A percentile compares a stretch with the other conserved stretches of the same genome.
These are phyloP conservation scores for Camptophora hylomeconis DNA, from an alignment of 2,329 filamentous ascomycete species.

Conservation along the genomic window DNA sequence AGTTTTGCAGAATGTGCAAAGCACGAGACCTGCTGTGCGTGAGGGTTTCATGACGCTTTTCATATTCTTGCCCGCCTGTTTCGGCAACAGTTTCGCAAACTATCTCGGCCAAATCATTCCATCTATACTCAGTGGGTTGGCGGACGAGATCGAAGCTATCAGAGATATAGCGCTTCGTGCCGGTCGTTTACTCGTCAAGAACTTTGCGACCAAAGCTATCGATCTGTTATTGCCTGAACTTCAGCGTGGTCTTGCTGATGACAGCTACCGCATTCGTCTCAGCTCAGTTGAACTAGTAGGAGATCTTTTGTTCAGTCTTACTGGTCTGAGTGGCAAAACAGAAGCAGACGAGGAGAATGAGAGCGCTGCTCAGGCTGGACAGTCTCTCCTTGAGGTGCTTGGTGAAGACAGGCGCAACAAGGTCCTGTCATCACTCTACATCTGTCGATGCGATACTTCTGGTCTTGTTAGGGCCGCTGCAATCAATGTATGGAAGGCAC, in stretches of 20 bases:
- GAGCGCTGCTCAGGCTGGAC: conserved; percentile 68
- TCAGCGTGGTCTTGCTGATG: conserved; percentile 90
- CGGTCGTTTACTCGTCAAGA: conserved; percentile 90
- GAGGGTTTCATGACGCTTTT: conserved; percentile 99
- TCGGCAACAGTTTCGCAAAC: conserved; percentile 94
- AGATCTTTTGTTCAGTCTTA: conserved; percentile 93
- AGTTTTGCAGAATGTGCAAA: conserved; percentile 90
- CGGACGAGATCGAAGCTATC: conserved; percentile 92
- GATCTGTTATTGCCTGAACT: conserved; percentile 88
- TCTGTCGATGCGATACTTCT: conserved; percentile 94
- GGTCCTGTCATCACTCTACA: conserved; percentile 91
- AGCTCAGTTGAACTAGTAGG: conserved; percentile 96
- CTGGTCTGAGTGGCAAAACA: conserved; percentile 70
- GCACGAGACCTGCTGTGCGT: conserved; percentile 74
- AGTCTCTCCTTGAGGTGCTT: conserved; percentile 85
- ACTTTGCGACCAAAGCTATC: conserved; percentile 89
- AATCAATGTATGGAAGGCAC: conserved; percentile 88
- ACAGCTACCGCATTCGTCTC: conserved; percentile 93
- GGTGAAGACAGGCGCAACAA: conserved; percentile 95
- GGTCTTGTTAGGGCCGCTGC: conserved; percentile 80
- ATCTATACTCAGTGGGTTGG: conserved; percentile 82
- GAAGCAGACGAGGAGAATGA: conserved; percentile 66
- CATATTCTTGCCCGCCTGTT: conserved; percentile 97
- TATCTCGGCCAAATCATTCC: conserved; percentile 94
- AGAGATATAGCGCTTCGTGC: conserved; percentile 92